Percentiles rank a stretch among this genome's conserved stretches.
Evolutionary conservation across 768 basidiomycete species (phyloP).

Genomic region (Tulasnella calospora): DNA sequence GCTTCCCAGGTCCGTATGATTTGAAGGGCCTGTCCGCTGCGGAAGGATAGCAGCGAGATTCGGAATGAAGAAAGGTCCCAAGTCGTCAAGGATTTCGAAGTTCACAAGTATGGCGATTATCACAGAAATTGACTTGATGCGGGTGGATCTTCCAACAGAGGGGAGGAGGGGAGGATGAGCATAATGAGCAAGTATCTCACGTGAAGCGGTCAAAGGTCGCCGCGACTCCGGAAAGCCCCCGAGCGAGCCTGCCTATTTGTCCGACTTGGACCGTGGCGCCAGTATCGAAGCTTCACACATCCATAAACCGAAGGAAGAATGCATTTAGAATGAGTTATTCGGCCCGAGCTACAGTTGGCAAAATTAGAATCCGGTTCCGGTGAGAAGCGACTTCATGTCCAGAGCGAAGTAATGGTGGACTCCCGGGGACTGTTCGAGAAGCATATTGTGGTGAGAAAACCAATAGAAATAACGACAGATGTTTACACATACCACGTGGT

Average conservation of each 20-base stretch:
- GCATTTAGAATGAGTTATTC: background rate
- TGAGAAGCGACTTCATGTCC: background rate
- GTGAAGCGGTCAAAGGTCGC: slow-evolving; percentile 2
- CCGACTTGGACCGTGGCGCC: background rate
- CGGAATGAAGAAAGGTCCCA: background rate
- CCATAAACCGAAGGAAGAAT: background rate
- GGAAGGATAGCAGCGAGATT: background rate
- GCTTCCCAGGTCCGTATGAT: background rate
- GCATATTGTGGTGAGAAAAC: background rate
- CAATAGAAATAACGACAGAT: background rate
- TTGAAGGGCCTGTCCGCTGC: background rate
- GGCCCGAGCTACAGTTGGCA: background rate
- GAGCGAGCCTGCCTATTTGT: background rate
- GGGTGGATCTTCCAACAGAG: background rate
- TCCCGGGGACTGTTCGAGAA: background rate
- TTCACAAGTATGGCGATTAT: background rate
- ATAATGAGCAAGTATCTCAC: background rate
- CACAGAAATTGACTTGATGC: background rate
- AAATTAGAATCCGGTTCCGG: slow-evolving; percentile 1
- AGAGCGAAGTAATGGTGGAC: background rate
- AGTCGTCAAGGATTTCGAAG: background rate
- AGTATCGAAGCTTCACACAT: background rate
- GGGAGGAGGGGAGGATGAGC: background rate
- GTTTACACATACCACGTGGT: slow-evolving; percentile 18
- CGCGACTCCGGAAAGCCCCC: background rate